These are phyloP conservation scores for Cyberlindnera sargentensis DNA, from an alignment of 805 yeast genomes.

Conservation along the genomic window DNA sequence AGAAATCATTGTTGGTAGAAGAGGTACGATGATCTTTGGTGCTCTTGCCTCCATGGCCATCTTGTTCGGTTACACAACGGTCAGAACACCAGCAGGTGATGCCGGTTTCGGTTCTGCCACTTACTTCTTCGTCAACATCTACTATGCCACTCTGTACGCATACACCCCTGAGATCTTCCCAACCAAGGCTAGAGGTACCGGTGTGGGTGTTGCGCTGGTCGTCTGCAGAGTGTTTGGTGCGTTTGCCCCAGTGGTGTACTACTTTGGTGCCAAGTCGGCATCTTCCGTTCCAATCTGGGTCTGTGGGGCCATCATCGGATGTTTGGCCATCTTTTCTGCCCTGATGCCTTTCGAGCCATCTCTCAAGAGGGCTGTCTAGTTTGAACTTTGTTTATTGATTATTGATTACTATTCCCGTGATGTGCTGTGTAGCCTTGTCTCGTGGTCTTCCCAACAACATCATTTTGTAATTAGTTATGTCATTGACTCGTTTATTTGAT, in stretches of 20 bases:
- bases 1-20: constrained; percentile 36
- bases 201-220: constrained; percentile 53
- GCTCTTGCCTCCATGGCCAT: constrained; percentile 49
- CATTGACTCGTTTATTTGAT: too few relatives aligned
- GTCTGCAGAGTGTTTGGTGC: constrained; percentile 46
- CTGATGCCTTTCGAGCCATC: constrained; percentile 47
- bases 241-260: constrained; percentile 52
- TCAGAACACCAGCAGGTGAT: constrained; percentile 43
- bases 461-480: too few relatives aligned
- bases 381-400: background rate
- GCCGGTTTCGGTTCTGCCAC: constrained; percentile 45
- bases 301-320: constrained; percentile 48
- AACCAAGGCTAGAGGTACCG: constrained; percentile 47
- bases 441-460: too few relatives aligned
- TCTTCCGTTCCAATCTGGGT: constrained; percentile 56
- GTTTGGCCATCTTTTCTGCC: constrained; percentile 37
- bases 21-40: constrained; percentile 49
- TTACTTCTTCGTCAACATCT: constrained; percentile 39
- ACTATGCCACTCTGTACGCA: constrained; percentile 55
- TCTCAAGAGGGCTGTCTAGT: constrained; percentile 28
- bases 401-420: too few relatives aligned
- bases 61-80: constrained; percentile 57
- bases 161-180: constrained; percentile 63
- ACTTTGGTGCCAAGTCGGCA: constrained; percentile 36
- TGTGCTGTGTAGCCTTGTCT: too few relatives aligned